Evolutionary conservation across 192 early-diverging fungal species (phyloP).

Genomic region (Cetraspora pellucida): DNA sequence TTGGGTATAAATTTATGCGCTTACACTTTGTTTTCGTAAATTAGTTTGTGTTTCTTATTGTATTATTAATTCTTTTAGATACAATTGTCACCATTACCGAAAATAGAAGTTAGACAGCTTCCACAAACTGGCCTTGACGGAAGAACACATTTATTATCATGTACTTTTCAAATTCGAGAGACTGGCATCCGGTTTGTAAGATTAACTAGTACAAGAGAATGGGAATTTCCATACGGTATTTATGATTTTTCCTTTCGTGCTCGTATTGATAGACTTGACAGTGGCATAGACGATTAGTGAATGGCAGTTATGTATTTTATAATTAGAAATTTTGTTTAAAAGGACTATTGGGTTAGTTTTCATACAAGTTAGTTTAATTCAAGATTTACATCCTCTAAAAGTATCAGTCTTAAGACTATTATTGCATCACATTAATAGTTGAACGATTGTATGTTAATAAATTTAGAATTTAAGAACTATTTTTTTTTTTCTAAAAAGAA

Average conservation of each 20-base stretch:
- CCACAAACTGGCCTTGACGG: not conserved
- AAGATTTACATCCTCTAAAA: too few species aligned
- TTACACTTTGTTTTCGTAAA: not conserved
- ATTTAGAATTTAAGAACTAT: too few species aligned
- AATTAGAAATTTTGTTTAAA: too few species aligned
- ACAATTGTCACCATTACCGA: slow-evolving; percentile 12
- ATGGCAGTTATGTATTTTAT: too few species aligned
- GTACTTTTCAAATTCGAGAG: slow-evolving; percentile 35
- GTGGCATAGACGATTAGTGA: too few species aligned
- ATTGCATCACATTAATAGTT: too few species aligned
- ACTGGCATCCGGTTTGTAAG: slow-evolving; percentile 50
- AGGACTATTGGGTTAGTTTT: too few species aligned
- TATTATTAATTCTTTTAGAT: slow-evolving; percentile 5
- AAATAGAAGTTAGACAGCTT: not conserved
- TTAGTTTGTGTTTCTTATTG: not conserved
- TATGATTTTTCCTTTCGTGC: slow-evolving; percentile 47
- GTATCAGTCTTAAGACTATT: too few species aligned
- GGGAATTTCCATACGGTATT: slow-evolving; percentile 39
- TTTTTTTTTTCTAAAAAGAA: too few species aligned
- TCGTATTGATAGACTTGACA: slow-evolving; percentile 22
- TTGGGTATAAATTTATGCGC: slow-evolving; percentile 37
- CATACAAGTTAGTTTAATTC: too few species aligned
- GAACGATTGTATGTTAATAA: too few species aligned
- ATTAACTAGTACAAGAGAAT: slow-evolving; percentile 35
- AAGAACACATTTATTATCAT: not conserved